phyloP scores from a whole-genome alignment of 257 asterid species.

The Perilla frutescens region DNA sequence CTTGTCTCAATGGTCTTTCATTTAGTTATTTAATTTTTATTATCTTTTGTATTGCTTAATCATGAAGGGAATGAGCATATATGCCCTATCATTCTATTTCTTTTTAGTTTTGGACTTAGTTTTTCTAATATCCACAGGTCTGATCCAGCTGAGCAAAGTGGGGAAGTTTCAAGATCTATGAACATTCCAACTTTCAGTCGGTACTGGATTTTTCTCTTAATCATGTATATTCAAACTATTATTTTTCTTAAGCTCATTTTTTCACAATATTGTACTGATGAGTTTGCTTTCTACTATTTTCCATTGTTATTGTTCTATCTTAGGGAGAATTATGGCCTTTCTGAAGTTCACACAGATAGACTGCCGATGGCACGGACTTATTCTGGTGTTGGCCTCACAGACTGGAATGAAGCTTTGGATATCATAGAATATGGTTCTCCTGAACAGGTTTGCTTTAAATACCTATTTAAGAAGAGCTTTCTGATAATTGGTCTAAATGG shows the following conservation, averaged over 20 bases:
- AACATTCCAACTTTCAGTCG: slow-evolving; percentile 66
- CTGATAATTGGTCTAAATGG: slow-evolving; percentile 18
- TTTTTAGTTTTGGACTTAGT: slow-evolving; percentile 25
- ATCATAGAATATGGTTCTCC: slow-evolving; percentile 84
- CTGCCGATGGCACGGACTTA: slow-evolving; percentile 55
- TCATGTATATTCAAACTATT: background rate
- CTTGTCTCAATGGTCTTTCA: background rate
- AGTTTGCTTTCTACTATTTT: slow-evolving; percentile 8
- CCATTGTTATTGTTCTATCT: slow-evolving; percentile 27
- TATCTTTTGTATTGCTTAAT: background rate
- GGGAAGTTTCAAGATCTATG: slow-evolving; percentile 73
- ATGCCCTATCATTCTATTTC: slow-evolving; percentile 1
- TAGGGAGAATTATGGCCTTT: slow-evolving; percentile 76
- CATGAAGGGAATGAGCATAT: background rate
- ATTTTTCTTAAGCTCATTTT: slow-evolving; percentile 28
- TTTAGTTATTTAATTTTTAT: background rate
- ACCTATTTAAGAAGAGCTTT: slow-evolving; percentile 10
- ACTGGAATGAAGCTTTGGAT: slow-evolving; percentile 97
- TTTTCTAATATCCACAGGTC: slow-evolving; percentile 51
- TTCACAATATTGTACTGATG: background rate
- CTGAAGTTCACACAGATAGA: slow-evolving; percentile 75
- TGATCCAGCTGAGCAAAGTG: slow-evolving; percentile 95
- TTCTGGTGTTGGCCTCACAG: slow-evolving; percentile 76
- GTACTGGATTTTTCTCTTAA: slow-evolving; percentile 40
- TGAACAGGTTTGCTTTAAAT: slow-evolving; percentile 70